These are phyloP conservation scores for Boletus rufocinnamomeus DNA, from an alignment of 768 basidiomycete species.

Conservation along the genomic window DNA sequence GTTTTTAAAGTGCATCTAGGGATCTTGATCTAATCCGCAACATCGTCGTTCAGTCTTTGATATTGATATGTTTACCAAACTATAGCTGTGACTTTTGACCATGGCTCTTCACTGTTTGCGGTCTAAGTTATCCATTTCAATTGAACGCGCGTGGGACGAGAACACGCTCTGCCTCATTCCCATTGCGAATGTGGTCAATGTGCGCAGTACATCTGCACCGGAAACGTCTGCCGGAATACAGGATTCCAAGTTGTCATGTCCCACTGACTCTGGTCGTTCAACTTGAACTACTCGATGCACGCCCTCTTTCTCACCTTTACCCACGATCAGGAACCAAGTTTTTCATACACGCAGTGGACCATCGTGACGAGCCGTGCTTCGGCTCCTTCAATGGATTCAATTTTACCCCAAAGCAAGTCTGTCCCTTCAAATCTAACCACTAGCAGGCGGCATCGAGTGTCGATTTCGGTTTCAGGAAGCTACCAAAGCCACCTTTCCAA, in stretches of 20 bases:
- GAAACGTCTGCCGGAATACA: not conserved
- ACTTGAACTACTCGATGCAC: not conserved
- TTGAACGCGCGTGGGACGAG: not conserved
- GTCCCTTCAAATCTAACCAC: conserved; percentile 22
- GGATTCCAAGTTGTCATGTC: conserved; percentile 7
- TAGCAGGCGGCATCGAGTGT: conserved; percentile 21
- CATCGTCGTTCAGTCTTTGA: conserved; percentile 1
- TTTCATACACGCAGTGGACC: not conserved
- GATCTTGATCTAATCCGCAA: conserved; percentile 17
- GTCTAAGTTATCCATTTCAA: conserved; percentile 7
- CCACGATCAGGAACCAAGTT: not conserved
- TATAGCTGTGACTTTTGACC: not conserved
- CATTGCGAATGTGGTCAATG: not conserved
- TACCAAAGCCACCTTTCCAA: conserved; percentile 49
- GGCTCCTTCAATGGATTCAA: conserved; percentile 14
- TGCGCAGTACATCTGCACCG: not conserved
- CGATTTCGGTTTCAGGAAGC: conserved; percentile 41
- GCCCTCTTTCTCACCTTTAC: not conserved
- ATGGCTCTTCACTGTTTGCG: not conserved
- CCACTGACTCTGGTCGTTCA: not conserved
- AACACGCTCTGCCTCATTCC: not conserved
- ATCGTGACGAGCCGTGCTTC: not conserved
- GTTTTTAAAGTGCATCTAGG: conserved; percentile 20
- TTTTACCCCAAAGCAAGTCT: conserved; percentile 29
- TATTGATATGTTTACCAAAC: not conserved